Percentiles rank a stretch among this genome's conserved stretches.
Conservation (phyloP, 495 filamentous ascomycete species). For the Choiromyces venosus region DNA sequence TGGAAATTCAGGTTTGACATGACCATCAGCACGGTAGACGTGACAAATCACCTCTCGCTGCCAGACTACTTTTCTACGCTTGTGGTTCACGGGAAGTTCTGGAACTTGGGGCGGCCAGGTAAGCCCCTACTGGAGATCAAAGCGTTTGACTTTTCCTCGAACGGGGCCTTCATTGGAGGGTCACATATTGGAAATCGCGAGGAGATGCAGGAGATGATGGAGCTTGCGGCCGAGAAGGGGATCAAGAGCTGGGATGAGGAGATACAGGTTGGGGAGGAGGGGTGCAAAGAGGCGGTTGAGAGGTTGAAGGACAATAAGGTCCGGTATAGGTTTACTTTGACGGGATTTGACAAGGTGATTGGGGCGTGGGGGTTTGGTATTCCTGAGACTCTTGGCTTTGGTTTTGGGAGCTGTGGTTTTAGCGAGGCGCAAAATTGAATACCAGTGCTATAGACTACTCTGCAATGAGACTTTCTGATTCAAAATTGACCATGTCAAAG, state of each 20-base stretch:
- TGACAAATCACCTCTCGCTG: constrained; percentile 61
- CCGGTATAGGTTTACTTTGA: constrained; percentile 56
- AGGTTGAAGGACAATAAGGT: constrained; percentile 65
- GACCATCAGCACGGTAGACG: constrained; percentile 67
- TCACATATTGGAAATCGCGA: constrained; percentile 65
- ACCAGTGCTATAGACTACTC: neutral
- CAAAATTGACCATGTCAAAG: neutral
- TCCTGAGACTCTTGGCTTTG: neutral
- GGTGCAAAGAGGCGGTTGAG: constrained; percentile 64
- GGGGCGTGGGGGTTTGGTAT: neutral
- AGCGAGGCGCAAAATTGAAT: neutral
- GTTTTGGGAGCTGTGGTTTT: neutral
- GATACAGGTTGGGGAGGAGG: constrained; percentile 61
- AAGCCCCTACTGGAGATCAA: constrained; percentile 58
- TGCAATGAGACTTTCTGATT: neutral
- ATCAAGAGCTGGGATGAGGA: constrained; percentile 66
- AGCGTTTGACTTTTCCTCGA: constrained; percentile 57
- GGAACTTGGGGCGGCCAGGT: constrained; percentile 68
- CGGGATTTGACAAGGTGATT: neutral
- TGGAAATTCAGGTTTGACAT: constrained; percentile 63
- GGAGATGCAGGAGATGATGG: constrained; percentile 70
- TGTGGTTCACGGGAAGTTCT: constrained; percentile 65
- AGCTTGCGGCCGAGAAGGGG: constrained; percentile 69
- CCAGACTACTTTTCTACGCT: constrained; percentile 61
- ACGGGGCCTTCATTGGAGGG: constrained; percentile 60